Conservation (phyloP, 1,284 basidiomycete species). For the Dichomitus squalens region DNA sequence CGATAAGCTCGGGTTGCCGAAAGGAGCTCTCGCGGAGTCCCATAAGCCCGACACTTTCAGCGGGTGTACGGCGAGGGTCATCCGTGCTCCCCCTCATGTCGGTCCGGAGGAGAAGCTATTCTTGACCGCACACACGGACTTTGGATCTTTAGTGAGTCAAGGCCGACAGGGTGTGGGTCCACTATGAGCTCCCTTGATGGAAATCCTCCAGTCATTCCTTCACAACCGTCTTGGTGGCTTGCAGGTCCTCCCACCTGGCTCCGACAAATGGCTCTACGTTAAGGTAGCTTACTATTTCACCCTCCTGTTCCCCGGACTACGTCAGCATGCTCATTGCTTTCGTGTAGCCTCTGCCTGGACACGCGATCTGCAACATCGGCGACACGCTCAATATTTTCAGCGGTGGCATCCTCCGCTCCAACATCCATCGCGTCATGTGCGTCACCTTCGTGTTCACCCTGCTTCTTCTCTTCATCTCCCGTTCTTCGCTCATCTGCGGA, state of each 20-base stretch:
- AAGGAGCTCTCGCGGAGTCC: constrained; percentile 27
- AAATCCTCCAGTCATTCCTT: constrained; percentile 52
- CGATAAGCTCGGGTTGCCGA: constrained; percentile 35
- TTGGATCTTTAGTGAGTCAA: constrained; percentile 32
- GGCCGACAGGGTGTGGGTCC: too few species aligned
- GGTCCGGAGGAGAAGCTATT: constrained; percentile 22
- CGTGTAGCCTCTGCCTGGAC: constrained; percentile 31
- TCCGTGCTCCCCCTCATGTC: constrained; percentile 26
- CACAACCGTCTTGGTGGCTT: constrained; percentile 74
- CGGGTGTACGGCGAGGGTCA: constrained; percentile 30
- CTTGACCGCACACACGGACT: constrained; percentile 36
- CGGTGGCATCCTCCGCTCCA: constrained; percentile 39
- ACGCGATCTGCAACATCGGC: constrained; percentile 39
- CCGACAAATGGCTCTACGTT: constrained; percentile 66
- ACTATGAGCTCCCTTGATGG: too few species aligned
- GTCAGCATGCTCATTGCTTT: constrained; percentile 7
- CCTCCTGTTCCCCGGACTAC: too few species aligned
- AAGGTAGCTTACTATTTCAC: constrained; percentile 45
- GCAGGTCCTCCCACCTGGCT: constrained; percentile 66
- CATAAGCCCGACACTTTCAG: constrained; percentile 24
- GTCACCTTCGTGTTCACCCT: constrained; percentile 8
- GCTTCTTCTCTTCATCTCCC: too few species aligned
- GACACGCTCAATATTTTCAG: constrained; percentile 41
- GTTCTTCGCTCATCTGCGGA: too few species aligned
- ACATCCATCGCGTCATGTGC: constrained; percentile 38